phyloP scores from a whole-genome alignment of 2,329 filamentous ascomycete genomes.

The Curvularia eragrostidis region DNA sequence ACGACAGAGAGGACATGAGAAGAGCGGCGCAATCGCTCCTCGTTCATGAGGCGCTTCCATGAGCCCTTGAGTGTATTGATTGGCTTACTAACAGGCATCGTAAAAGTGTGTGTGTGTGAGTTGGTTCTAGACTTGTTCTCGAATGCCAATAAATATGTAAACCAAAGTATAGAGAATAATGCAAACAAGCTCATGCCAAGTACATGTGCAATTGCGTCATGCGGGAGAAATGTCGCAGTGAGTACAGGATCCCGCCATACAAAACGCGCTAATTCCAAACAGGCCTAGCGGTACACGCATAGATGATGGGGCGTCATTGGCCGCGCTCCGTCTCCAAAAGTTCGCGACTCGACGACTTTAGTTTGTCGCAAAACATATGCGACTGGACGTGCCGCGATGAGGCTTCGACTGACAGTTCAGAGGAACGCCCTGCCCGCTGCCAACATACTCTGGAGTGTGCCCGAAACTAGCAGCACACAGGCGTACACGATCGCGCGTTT shows the following conservation, averaged over 20 bases:
- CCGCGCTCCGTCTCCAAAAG: slow-evolving; percentile 12
- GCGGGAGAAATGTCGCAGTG: slow-evolving; percentile 6
- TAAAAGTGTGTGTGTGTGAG: too few relatives aligned
- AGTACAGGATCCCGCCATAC: slow-evolving; percentile 4
- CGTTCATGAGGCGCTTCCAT: slow-evolving; percentile 48
- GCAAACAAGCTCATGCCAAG: background rate
- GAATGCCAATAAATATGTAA: background rate
- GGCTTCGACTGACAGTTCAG: slow-evolving; percentile 48
- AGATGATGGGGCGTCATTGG: slow-evolving; percentile 8
- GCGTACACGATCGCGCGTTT: slow-evolving; percentile 73
- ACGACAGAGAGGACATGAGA: slow-evolving; percentile 74
- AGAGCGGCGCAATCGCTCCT: slow-evolving; percentile 67
- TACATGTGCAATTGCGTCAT: slow-evolving; percentile 8
- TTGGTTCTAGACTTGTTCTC: background rate
- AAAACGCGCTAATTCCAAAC: background rate
- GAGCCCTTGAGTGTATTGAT: slow-evolving; percentile 39
- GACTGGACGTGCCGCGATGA: slow-evolving; percentile 36
- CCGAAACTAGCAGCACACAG: slow-evolving; percentile 39
- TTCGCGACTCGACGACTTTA: slow-evolving; percentile 4
- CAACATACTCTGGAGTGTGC: slow-evolving; percentile 50
- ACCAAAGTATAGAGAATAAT: background rate
- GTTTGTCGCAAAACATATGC: slow-evolving; percentile 8
- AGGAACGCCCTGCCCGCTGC: slow-evolving; percentile 46
- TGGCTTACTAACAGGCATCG: slow-evolving; percentile 35
- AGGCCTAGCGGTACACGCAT: background rate